Conservation (phyloP, 2,329 filamentous ascomycete species). For the Fusarium robinianum region DNA sequence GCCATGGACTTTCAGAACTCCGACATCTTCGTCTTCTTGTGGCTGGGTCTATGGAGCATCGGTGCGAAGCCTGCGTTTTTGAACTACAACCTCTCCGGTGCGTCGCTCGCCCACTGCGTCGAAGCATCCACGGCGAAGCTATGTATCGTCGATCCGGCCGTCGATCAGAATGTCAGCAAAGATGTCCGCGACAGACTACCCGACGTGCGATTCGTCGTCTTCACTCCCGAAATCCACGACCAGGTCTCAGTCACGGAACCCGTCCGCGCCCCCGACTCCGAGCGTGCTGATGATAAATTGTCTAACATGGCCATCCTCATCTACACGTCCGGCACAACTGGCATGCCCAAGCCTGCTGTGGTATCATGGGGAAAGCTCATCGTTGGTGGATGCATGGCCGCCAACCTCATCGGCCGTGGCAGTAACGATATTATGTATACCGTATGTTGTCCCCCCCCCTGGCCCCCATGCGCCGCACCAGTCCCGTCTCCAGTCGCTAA, state of each 20-base stretch:
- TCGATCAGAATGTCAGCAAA: slow-evolving; percentile 60
- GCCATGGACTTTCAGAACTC: slow-evolving; percentile 83
- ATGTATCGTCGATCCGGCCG: slow-evolving; percentile 68
- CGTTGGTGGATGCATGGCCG: slow-evolving; percentile 46
- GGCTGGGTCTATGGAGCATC: slow-evolving; percentile 80
- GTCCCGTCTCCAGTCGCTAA: not conserved
- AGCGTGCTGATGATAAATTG: slow-evolving; percentile 54
- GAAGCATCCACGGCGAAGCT: slow-evolving; percentile 68
- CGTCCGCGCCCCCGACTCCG: slow-evolving; percentile 61
- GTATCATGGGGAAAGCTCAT: slow-evolving; percentile 72
- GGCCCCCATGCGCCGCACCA: not conserved
- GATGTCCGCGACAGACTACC: slow-evolving; percentile 57
- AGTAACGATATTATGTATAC: slow-evolving; percentile 75
- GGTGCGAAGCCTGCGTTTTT: slow-evolving; percentile 84
- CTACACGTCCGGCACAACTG: slow-evolving; percentile 85
- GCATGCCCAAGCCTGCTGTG: slow-evolving; percentile 78
- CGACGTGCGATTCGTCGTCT: slow-evolving; percentile 62
- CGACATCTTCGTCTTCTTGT: slow-evolving; percentile 74
- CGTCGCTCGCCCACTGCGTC: slow-evolving; percentile 75
- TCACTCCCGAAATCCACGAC: slow-evolving; percentile 62
- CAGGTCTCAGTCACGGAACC: slow-evolving; percentile 57
- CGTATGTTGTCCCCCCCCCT: slow-evolving; percentile 47
- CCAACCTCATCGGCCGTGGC: slow-evolving; percentile 60
- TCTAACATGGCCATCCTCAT: slow-evolving; percentile 73
- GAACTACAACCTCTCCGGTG: slow-evolving; percentile 80